phyloP scores from a whole-genome alignment of 108 stramenopile species.

The Cyclotella distinguenda region DNA sequence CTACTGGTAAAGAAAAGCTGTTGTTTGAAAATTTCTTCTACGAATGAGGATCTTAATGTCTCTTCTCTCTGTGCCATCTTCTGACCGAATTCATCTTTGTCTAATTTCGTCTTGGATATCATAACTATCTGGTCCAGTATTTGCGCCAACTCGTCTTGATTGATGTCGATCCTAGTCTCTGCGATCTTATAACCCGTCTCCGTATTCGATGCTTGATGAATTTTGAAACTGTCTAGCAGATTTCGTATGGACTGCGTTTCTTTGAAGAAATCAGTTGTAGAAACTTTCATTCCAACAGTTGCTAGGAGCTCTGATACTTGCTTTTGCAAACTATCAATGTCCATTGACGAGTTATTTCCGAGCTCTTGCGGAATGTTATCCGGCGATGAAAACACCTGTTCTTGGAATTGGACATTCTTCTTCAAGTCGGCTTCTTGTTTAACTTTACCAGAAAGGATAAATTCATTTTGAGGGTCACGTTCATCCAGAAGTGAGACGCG shows the following conservation, averaged over 20 bases:
- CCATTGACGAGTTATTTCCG: not conserved
- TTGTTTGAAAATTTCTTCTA: slow-evolving; percentile 18
- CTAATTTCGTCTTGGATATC: slow-evolving; percentile 2
- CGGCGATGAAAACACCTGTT: not conserved
- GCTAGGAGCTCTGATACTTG: slow-evolving; percentile 6
- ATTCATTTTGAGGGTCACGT: slow-evolving; percentile 9
- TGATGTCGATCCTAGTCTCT: not conserved
- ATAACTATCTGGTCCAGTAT: slow-evolving; percentile 4
- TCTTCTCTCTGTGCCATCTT: slow-evolving; percentile 10
- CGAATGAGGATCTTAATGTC: slow-evolving; percentile 1
- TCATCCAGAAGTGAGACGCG: slow-evolving; percentile 6
- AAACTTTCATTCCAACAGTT: slow-evolving; percentile 3
- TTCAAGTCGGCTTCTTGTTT: slow-evolving; percentile 5
- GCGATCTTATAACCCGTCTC: no score
- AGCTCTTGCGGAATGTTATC: not conserved
- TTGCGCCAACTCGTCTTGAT: not conserved
- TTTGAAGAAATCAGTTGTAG: slow-evolving; percentile 3
- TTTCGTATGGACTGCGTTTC: slow-evolving; percentile 8
- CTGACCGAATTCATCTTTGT: slow-evolving; percentile 12
- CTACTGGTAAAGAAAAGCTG: slow-evolving; percentile 7
- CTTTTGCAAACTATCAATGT: slow-evolving; percentile 6
- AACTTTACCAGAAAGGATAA: not conserved
- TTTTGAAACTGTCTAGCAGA: not conserved
- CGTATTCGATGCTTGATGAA: not conserved
- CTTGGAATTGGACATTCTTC: not conserved